Evolutionary conservation across 179 eudicot genomes (phyloP).

Genomic region (Pouteria campechiana): DNA sequence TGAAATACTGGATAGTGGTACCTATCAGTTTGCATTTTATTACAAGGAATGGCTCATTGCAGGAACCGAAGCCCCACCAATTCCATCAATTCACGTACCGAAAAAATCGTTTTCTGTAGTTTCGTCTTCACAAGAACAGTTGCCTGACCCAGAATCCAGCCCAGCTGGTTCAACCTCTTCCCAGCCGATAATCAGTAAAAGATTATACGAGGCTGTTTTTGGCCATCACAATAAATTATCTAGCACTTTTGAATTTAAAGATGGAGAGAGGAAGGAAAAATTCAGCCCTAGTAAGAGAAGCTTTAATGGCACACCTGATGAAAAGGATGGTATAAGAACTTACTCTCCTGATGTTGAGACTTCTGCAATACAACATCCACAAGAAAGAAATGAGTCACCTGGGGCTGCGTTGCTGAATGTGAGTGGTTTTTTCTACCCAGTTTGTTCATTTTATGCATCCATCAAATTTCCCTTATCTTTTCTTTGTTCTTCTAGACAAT

Average conservation of each 20-base stretch:
- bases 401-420: no score
- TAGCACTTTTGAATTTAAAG: conserved; percentile 11
- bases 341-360: conserved; percentile 10
- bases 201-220: conserved; percentile 29
- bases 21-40: conserved; percentile 35
- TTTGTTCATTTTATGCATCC: no score
- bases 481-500: no score
- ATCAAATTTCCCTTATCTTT: no score
- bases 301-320: conserved; percentile 18
- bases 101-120: conserved; percentile 11
- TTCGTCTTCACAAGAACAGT: conserved; percentile 3
- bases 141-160: conserved; percentile 5
- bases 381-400: no score
- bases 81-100: conserved; percentile 31
- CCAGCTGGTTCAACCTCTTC: conserved; percentile 14
- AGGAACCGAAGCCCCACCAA: conserved; percentile 31
- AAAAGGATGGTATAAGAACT: conserved; percentile 16
- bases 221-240: conserved; percentile 14
- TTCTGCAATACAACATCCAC: no score
- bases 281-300: conserved; percentile 14
- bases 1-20: conserved; percentile 36
- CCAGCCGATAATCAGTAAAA: conserved; percentile 31
- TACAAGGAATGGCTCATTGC: conserved; percentile 48
- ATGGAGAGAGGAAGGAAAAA: conserved; percentile 9
- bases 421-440: no score